Conservation (phyloP, 2,329 filamentous ascomycete genomes). For the Thyridium curvatum region DNA sequence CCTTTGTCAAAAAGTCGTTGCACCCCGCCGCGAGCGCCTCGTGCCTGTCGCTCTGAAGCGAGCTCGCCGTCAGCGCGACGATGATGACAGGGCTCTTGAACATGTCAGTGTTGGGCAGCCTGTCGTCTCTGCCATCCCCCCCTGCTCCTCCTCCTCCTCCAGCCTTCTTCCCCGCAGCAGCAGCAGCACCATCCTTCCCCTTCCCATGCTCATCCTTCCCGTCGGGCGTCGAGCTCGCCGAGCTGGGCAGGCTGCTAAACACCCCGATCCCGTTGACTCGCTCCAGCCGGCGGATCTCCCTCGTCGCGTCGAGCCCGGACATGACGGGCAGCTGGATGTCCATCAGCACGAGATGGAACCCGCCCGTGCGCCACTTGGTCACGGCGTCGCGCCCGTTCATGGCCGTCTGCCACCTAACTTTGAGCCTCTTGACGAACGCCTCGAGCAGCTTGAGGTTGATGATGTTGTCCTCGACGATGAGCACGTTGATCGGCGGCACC, state of each 20-base stretch:
- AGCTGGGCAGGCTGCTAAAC: conserved; percentile 62
- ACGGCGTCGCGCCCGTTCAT: conserved; percentile 93
- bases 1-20: conserved; percentile 98
- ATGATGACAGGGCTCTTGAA: conserved; percentile 99
- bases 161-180: too few species aligned
- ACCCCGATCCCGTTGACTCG: conserved; percentile 88
- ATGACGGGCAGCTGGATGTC: conserved; percentile 97
- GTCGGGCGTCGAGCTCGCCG: conserved; percentile 27
- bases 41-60: conserved; percentile 88
- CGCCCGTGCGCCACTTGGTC: conserved; percentile 84
- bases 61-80: conserved; percentile 90
- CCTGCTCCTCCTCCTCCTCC: neutral
- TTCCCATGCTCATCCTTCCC: conserved; percentile 1
- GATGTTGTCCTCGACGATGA: conserved; percentile 97
- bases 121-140: conserved; percentile 47
- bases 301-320: conserved; percentile 90
- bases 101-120: conserved; percentile 58
- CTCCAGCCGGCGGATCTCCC: conserved; percentile 87
- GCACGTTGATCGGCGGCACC: conserved; percentile 91
- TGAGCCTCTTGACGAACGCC: conserved; percentile 91
- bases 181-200: too few species aligned
- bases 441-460: conserved; percentile 94
- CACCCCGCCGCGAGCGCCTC: conserved; percentile 92
- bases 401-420: conserved; percentile 95
- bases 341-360: conserved; percentile 96